Percentiles rank a stretch among this genome's conserved stretches.
phyloP scores from a whole-genome alignment of 495 filamentous ascomycete species.

The Aspergillus indologenus region DNA sequence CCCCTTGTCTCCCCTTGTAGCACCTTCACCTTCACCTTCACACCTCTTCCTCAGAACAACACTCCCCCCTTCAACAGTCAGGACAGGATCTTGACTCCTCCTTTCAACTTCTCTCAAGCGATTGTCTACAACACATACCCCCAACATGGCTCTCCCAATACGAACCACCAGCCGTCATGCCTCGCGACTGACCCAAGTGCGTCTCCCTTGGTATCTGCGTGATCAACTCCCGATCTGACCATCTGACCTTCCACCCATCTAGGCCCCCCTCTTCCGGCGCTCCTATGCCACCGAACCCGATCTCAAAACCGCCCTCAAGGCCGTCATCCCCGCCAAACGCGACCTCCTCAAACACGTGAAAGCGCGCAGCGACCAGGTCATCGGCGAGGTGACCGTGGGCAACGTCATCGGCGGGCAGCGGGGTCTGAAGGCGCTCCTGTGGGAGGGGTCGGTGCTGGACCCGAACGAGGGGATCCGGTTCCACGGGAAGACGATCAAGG shows the following conservation, averaged over 20 bases:
- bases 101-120: conserved; percentile 1
- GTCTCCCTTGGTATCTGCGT: conserved; percentile 1
- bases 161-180: conserved; percentile 39
- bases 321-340: conserved; percentile 84
- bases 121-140: conserved; percentile 13
- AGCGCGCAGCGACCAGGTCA: conserved; percentile 71
- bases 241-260: conserved; percentile 1
- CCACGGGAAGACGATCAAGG: conserved; percentile 96
- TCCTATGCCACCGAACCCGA: conserved; percentile 69
- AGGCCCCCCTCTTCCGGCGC: conserved; percentile 28
- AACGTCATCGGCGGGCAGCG: conserved; percentile 96
- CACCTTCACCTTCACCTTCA: conserved; percentile 8
- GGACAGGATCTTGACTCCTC: conserved; percentile 4
- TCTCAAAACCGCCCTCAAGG: conserved; percentile 78
- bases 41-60: conserved; percentile 7
- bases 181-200: conserved; percentile 38
- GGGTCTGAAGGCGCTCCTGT: conserved; percentile 95
- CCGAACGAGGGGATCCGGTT: conserved; percentile 97
- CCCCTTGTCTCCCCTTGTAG: neutral
- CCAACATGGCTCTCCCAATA: conserved; percentile 34
- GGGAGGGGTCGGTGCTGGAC: conserved; percentile 97
- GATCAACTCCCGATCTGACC: neutral
- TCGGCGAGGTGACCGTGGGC: conserved; percentile 92
- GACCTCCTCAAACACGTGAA: conserved; percentile 91
- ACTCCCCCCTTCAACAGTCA: conserved; percentile 10